Evolutionary conservation across 306 rosid species (phyloP).

Genomic region (Styphnolobium japonicum): DNA sequence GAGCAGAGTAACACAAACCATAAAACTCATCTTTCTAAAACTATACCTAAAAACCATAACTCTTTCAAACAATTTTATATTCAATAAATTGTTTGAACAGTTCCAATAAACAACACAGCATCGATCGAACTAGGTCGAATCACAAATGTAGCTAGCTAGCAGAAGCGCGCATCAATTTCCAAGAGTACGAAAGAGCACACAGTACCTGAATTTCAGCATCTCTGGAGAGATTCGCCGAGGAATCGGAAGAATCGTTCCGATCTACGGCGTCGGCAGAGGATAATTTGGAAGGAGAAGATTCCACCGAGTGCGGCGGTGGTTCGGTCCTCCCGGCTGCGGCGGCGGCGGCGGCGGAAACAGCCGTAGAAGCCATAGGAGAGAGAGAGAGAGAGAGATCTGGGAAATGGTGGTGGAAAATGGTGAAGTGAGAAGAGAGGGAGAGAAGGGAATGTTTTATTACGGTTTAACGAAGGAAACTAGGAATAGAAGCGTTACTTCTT

Average conservation of each 20-base stretch:
- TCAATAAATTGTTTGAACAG: background rate
- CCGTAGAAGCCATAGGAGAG: constrained; percentile 18
- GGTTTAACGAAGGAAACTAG: background rate
- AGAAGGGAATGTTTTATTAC: too few relatives aligned
- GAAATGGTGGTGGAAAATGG: background rate
- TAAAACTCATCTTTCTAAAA: background rate
- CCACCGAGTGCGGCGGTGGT: constrained; percentile 34
- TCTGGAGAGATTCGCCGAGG: constrained; percentile 36
- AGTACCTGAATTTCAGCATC: constrained; percentile 60
- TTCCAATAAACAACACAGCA: background rate
- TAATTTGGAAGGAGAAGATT: constrained; percentile 43
- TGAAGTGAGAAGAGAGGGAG: background rate
- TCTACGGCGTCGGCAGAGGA: constrained; percentile 38
- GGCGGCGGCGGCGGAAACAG: constrained; percentile 37
- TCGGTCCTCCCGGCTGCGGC: constrained; percentile 31
- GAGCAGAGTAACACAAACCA: background rate
- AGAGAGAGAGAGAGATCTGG: constrained; percentile 19
- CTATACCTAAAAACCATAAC: background rate
- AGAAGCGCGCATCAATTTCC: background rate
- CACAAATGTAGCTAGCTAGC: background rate
- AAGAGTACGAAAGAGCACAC: background rate
- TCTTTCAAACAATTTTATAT: background rate
- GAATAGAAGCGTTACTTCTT: too few relatives aligned
- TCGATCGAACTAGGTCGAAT: constrained; percentile 2
- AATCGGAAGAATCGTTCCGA: constrained; percentile 41